These are phyloP conservation scores for Maudiozyma saulgeensis DNA, from an alignment of 805 yeast genomes.

Conservation along the genomic window DNA sequence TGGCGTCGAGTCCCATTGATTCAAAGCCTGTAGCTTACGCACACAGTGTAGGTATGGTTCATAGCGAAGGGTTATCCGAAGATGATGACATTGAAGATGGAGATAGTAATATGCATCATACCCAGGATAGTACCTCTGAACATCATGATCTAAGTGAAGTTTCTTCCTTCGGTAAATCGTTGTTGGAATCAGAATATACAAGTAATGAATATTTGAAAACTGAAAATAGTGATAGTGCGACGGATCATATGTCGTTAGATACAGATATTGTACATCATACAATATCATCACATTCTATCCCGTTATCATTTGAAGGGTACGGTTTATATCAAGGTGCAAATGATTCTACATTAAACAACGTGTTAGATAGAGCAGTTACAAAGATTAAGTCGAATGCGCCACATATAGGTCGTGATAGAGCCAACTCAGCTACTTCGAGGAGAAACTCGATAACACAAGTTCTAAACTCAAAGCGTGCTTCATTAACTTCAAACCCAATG, in stretches of 20 bases:
- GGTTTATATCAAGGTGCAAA: slow-evolving; percentile 20
- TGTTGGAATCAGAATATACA: slow-evolving; percentile 27
- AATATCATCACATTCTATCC: slow-evolving; percentile 19
- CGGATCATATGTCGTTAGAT: slow-evolving; percentile 11
- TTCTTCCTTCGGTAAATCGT: slow-evolving; percentile 29
- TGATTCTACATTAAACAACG: slow-evolving; percentile 19
- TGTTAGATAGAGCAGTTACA: slow-evolving; percentile 17
- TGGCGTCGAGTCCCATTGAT: slow-evolving; percentile 2
- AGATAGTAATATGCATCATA: neutral
- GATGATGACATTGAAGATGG: neutral
- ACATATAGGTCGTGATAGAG: slow-evolving; percentile 9
- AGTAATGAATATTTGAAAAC: slow-evolving; percentile 12
- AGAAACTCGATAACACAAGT: slow-evolving; percentile 5
- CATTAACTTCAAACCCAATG: slow-evolving; percentile 6
- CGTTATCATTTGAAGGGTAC: slow-evolving; percentile 15
- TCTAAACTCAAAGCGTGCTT: slow-evolving; percentile 9
- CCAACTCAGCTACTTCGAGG: slow-evolving; percentile 1
- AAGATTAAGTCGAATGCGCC: slow-evolving; percentile 11
- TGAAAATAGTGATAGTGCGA: slow-evolving; percentile 6
- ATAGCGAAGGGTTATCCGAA: slow-evolving; percentile 4
- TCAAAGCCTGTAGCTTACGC: neutral
- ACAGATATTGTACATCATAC: slow-evolving; percentile 15
- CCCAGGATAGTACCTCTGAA: neutral
- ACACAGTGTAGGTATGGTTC: slow-evolving; percentile 2
- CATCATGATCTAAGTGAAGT: slow-evolving; percentile 10